Evolutionary conservation across 2,329 filamentous ascomycete genomes (phyloP).

Genomic region (Sclerotinia glacialis): DNA sequence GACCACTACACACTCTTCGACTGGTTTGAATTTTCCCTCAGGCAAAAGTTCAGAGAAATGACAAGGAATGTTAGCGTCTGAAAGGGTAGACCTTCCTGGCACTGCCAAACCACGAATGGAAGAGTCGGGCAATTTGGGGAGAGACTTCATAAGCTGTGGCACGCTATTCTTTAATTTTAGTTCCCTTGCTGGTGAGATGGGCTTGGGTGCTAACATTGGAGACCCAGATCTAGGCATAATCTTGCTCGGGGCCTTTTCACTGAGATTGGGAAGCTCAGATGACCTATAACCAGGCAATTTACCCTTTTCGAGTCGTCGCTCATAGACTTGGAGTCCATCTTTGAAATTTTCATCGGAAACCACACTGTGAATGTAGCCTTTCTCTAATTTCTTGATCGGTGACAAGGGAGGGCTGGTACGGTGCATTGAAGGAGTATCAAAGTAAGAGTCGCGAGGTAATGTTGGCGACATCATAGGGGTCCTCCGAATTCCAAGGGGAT

Average conservation of each 20-base stretch:
- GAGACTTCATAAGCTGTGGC: slow-evolving; percentile 40
- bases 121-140: slow-evolving; percentile 35
- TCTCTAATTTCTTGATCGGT: slow-evolving; percentile 17
- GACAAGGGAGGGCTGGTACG: slow-evolving; percentile 20
- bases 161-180: slow-evolving; percentile 40
- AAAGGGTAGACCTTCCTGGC: not conserved
- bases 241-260: slow-evolving; percentile 30
- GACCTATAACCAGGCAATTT: slow-evolving; percentile 2
- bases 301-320: slow-evolving; percentile 16
- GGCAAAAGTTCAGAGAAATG: slow-evolving; percentile 23
- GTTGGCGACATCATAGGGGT: slow-evolving; percentile 30
- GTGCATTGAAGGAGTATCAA: slow-evolving; percentile 12
- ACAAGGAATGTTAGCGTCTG: slow-evolving; percentile 22
- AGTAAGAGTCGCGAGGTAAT: slow-evolving; percentile 24
- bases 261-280: slow-evolving; percentile 27
- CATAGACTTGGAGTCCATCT: slow-evolving; percentile 4
- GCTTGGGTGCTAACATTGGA: slow-evolving; percentile 39
- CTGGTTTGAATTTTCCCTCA: not conserved
- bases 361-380: not conserved
- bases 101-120: slow-evolving; percentile 18
- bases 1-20: slow-evolving; percentile 1
- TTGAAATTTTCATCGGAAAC: not conserved
- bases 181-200: slow-evolving; percentile 39
- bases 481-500: slow-evolving; percentile 20
- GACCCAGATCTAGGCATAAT: slow-evolving; percentile 31